Conservation (phyloP, 2,329 filamentous ascomycete species). For the Colletotrichum musicola region DNA sequence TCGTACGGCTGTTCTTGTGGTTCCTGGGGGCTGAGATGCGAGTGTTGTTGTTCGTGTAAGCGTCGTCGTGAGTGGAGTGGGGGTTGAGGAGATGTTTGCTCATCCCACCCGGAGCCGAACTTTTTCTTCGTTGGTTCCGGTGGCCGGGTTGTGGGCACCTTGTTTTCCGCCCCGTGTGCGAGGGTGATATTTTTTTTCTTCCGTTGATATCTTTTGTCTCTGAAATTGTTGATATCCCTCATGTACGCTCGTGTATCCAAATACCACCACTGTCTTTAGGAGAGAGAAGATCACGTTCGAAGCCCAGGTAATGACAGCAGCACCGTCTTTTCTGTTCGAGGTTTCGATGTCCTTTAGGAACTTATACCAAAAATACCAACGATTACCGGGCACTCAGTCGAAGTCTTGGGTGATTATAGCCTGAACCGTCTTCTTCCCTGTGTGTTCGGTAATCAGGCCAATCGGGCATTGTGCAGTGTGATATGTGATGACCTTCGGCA, state of each 20-base stretch:
- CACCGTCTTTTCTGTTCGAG: neutral
- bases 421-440: too few species aligned
- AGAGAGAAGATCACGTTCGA: neutral
- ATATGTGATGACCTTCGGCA: too few species aligned
- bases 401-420: too few species aligned
- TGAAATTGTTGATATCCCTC: slow-evolving; percentile 37
- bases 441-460: too few species aligned
- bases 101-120: neutral
- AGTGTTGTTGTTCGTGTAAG: neutral
- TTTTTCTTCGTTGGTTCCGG: neutral
- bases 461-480: neutral
- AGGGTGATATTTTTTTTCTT: neutral
- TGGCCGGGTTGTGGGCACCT: neutral
- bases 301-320: neutral
- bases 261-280: slow-evolving; percentile 29
- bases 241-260: slow-evolving; percentile 25
- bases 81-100: neutral
- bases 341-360: neutral
- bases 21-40: neutral
- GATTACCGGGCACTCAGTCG: neutral
- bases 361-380: slow-evolving; percentile 12
- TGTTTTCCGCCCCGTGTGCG: neutral
- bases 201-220: slow-evolving; percentile 5
- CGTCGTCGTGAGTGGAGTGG: neutral
- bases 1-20: slow-evolving; percentile 5